Evolutionary conservation across 1,284 basidiomycete genomes (phyloP).

Genomic region (Phlebopus sp.): DNA sequence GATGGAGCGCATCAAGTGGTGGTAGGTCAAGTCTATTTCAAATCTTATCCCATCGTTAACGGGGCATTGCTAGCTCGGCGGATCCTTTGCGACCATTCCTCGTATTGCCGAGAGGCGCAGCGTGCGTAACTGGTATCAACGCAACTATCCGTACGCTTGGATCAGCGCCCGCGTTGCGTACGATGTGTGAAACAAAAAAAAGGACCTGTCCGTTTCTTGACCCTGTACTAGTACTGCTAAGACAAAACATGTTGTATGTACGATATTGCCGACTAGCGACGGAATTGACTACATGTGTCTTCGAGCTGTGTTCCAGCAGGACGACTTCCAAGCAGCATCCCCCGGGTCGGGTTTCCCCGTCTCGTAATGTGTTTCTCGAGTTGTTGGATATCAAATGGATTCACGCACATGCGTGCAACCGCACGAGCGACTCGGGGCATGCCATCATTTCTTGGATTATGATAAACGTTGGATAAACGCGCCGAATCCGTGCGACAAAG

Average conservation of each 20-base stretch:
- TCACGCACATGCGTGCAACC: too few species aligned
- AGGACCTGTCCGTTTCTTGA: neutral
- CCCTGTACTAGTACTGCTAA: constrained; percentile 12
- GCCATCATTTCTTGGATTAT: too few species aligned
- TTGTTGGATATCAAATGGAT: too few species aligned
- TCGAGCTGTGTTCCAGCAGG: too few species aligned
- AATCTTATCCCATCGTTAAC: neutral
- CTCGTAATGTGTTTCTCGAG: too few species aligned
- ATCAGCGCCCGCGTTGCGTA: constrained; percentile 72
- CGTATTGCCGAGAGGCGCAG: constrained; percentile 73
- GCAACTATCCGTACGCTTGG: constrained; percentile 76
- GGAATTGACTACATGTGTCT: too few species aligned
- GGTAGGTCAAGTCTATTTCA: constrained; percentile 43
- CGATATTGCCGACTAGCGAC: too few species aligned
- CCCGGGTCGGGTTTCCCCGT: too few species aligned
- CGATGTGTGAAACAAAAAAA: constrained; percentile 39
- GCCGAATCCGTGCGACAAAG: too few species aligned
- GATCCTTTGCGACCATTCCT: constrained; percentile 87
- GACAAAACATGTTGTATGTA: neutral
- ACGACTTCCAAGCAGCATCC: too few species aligned
- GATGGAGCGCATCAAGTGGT: constrained; percentile 83
- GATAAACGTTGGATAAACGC: too few species aligned
- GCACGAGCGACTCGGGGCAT: too few species aligned
- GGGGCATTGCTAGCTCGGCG: constrained; percentile 66
- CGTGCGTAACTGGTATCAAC: constrained; percentile 84